These are phyloP conservation scores for Saccharomycopsis sp. DNA, from an alignment of 805 yeast genomes.

Conservation along the genomic window DNA sequence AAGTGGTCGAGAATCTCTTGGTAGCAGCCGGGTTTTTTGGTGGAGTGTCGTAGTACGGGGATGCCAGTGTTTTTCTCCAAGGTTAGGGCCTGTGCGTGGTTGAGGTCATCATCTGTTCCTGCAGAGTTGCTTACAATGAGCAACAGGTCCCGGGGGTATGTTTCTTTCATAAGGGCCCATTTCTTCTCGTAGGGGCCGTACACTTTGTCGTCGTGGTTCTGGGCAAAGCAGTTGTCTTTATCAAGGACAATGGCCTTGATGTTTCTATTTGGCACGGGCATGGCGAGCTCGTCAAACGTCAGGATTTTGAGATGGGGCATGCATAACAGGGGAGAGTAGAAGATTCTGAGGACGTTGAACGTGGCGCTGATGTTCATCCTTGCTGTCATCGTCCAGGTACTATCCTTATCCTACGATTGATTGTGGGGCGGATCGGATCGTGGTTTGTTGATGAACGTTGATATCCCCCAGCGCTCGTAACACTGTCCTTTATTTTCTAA, in stretches of 20 bases:
- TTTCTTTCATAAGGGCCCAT: slow-evolving; percentile 47
- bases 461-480: too few species aligned
- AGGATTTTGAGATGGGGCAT: slow-evolving; percentile 52
- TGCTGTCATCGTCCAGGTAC: too few species aligned
- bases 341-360: slow-evolving; percentile 50
- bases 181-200: slow-evolving; percentile 59
- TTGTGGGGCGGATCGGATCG: slow-evolving; percentile 1
- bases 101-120: slow-evolving; percentile 71
- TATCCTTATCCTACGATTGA: too few species aligned
- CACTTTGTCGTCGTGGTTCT: slow-evolving; percentile 67
- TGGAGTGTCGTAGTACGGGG: slow-evolving; percentile 56
- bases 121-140: slow-evolving; percentile 89
- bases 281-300: slow-evolving; percentile 44
- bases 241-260: slow-evolving; percentile 71
- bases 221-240: slow-evolving; percentile 92
- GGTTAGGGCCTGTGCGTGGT: slow-evolving; percentile 47
- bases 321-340: slow-evolving; percentile 57
- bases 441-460: too few species aligned
- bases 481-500: too few species aligned
- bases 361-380: slow-evolving; percentile 72
- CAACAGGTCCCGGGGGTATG: slow-evolving; percentile 54
- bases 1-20: slow-evolving; percentile 59
- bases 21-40: slow-evolving; percentile 78
- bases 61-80: slow-evolving; percentile 63
- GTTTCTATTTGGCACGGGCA: slow-evolving; percentile 24